Evolutionary conservation across 805 yeast species (phyloP).

Genomic region (Blastobotrys robertii): DNA sequence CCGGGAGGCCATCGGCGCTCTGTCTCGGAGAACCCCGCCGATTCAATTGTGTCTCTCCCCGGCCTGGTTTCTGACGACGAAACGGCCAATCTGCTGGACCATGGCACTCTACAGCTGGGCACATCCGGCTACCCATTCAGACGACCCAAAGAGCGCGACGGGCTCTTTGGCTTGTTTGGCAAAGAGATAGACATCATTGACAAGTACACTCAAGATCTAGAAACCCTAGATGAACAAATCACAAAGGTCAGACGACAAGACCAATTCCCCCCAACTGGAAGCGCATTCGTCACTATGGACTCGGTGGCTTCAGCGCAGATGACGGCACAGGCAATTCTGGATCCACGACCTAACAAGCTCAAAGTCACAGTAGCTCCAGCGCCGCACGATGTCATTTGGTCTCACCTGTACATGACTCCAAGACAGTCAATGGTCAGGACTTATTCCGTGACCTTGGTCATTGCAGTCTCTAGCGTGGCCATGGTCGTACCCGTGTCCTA

Average conservation of each 20-base stretch:
- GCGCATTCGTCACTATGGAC: conserved; percentile 92
- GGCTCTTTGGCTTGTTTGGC: conserved; percentile 57
- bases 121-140: conserved; percentile 23
- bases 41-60: neutral
- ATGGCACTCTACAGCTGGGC: conserved; percentile 13
- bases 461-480: conserved; percentile 59
- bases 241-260: conserved; percentile 46
- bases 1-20: neutral
- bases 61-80: neutral
- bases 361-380: conserved; percentile 88
- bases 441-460: conserved; percentile 53
- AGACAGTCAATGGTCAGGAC: conserved; percentile 57
- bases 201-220: conserved; percentile 58
- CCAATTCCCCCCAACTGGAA: conserved; percentile 74
- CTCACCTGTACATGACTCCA: conserved; percentile 72
- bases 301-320: conserved; percentile 92
- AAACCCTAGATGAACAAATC: conserved; percentile 63
- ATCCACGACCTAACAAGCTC: conserved; percentile 76
- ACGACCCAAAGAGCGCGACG: conserved; percentile 56
- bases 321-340: conserved; percentile 91
- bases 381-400: conserved; percentile 93
- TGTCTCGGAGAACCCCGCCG: no score
- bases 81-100: neutral
- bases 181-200: conserved; percentile 72
- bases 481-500: conserved; percentile 78